Evolutionary conservation across 1,284 basidiomycete species (phyloP).

Genomic region (Sphagnurus paluster): DNA sequence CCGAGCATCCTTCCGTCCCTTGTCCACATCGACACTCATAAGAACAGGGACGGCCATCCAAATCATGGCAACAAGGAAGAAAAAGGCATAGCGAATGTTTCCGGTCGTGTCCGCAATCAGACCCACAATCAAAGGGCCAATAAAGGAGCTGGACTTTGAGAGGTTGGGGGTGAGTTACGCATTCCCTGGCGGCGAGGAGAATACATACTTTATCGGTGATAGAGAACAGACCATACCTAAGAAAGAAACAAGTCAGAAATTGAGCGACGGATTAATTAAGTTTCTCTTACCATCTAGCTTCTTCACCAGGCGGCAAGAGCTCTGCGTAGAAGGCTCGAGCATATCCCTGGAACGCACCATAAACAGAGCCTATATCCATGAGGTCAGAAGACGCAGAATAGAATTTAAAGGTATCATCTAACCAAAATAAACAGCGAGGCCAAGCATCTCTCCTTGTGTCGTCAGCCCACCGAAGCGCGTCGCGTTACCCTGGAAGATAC

Average conservation of each 20-base stretch:
- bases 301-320: conserved; percentile 75
- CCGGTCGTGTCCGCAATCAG: conserved; percentile 84
- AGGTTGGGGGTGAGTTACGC: not conserved
- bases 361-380: conserved; percentile 54
- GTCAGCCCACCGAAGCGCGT: conserved; percentile 69
- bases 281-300: conserved; percentile 64
- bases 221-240: conserved; percentile 73
- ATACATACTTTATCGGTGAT: conserved; percentile 80
- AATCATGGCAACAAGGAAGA: conserved; percentile 83
- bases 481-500: conserved; percentile 43
- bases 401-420: conserved; percentile 3
- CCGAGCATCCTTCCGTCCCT: conserved; percentile 67
- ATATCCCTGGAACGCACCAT: conserved; percentile 81
- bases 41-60: conserved; percentile 80
- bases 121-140: conserved; percentile 87
- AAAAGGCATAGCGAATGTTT: conserved; percentile 87
- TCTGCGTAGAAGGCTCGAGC: conserved; percentile 79
- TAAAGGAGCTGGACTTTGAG: conserved; percentile 76
- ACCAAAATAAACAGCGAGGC: conserved; percentile 81
- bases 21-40: conserved; percentile 63
- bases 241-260: not conserved
- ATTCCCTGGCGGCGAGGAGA: not conserved
- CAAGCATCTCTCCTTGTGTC: conserved; percentile 83
- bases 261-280: conserved; percentile 1
- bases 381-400: not conserved